Conservation (phyloP, 73 alveolate genomes). For the Symbiodinium natans region DNA sequence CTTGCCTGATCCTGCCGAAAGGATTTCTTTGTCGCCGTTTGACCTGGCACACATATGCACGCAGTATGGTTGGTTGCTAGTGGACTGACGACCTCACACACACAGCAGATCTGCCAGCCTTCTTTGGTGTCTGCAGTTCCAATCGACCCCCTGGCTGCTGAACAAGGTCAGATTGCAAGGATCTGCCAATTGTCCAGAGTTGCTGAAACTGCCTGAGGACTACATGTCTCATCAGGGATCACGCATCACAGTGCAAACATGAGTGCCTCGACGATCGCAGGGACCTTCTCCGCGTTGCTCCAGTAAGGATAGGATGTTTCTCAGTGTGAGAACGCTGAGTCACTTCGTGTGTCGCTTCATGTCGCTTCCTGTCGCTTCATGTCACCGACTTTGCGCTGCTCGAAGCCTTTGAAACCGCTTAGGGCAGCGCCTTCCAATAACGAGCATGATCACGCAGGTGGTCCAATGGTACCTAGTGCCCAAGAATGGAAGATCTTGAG, state of each 20-base stretch:
- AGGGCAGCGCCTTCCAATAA: conserved; percentile 26
- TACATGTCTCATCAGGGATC: too few species aligned
- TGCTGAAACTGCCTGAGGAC: too few species aligned
- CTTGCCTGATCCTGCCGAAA: background rate
- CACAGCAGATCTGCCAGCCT: background rate
- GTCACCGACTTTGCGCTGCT: too few species aligned
- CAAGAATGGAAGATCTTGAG: background rate
- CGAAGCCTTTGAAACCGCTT: background rate
- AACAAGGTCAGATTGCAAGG: too few species aligned
- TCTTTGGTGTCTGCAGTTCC: background rate
- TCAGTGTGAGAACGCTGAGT: background rate
- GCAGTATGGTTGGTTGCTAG: too few species aligned
- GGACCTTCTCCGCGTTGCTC: background rate
- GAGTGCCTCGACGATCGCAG: background rate
- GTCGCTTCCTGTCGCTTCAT: too few species aligned
- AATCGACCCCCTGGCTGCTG: background rate
- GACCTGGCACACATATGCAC: background rate
- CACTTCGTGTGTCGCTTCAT: too few species aligned
- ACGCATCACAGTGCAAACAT: too few species aligned
- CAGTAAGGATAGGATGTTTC: background rate
- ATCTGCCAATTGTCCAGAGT: too few species aligned
- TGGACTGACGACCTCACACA: too few species aligned
- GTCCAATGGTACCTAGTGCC: conserved; percentile 55
- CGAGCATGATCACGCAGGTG: conserved; percentile 80
- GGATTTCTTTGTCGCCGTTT: background rate